phyloP scores from a whole-genome alignment of 305 asterid species.

The Fraxinus xanthoxyloides region DNA sequence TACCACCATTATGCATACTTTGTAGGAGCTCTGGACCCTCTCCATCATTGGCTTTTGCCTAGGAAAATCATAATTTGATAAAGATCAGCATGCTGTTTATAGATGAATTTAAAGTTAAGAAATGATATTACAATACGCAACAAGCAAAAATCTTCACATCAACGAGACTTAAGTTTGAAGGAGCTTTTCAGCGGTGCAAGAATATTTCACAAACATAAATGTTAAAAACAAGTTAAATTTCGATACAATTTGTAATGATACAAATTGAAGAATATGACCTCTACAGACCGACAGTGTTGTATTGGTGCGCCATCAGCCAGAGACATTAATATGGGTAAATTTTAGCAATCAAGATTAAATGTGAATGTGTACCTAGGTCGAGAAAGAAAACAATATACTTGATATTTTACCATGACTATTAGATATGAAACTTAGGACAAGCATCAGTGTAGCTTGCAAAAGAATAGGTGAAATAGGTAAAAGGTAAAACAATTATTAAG shows the following conservation, averaged over 20 bases:
- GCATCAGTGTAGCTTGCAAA: neutral
- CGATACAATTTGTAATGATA: neutral
- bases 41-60: conserved; percentile 95
- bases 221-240: neutral
- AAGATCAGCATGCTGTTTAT: conserved; percentile 18
- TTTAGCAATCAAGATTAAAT: neutral
- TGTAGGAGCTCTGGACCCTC: conserved; percentile 93
- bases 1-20: conserved; percentile 62
- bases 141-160: neutral
- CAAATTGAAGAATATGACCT: neutral
- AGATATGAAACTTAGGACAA: neutral
- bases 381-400: neutral
- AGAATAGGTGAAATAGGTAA: neutral
- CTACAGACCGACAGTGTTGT: neutral
- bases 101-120: neutral
- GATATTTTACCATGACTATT: neutral
- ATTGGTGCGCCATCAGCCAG: neutral
- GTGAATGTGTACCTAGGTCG: neutral
- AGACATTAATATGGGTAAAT: neutral
- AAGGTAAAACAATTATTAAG: neutral
- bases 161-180: neutral
- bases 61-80: conserved; percentile 19
- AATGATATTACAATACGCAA: conserved; percentile 1
- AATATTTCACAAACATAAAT: neutral
- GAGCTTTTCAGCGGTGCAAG: neutral